Evolutionary conservation across 352 stramenopile species (phyloP), one percentile per base, ranked within the genome.

Genomic region (Phytophthora europaea): DNA sequence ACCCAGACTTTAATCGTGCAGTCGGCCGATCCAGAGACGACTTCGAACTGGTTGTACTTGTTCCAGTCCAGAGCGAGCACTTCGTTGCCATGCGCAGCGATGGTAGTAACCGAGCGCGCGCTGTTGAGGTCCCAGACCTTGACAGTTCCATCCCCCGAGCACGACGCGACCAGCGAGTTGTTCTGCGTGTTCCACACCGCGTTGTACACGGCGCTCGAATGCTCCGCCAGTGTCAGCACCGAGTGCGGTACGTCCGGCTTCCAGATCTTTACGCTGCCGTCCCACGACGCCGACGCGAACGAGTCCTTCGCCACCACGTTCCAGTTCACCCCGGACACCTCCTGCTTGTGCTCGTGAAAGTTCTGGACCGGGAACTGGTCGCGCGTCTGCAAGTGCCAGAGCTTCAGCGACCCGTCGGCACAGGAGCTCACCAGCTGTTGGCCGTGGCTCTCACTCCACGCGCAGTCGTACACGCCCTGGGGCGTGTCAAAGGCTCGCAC

Each of bases 31-130:
- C 91, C 93, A 0, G 91, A 95, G 28, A 95, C 89, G 61, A 98
- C 70, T 73, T 97, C 76, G 50, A 93, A 94, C 56, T 94, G 84
- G 55, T 97, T 96, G 81, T 98, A 98, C 80, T 98, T 98, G 83
- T 97, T 97, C 93, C 93, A 98, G 76, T 98, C 93, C 48, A 96
- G 80, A 23, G 88, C 78, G 0, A 98, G 84, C 48, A 98, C 90
- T 59, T 98, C 93, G 45, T 92, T 92, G 51, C 75, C 70, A 71
- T 96, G 90, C 16, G 88, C 90, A 47, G 72, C 56, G 57, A 97
- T 94, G 31, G 84, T 93, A 2, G 75, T 80, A 28, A 90, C 61
- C 0, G 85, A 90, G 0, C 73, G 80, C 8, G 66, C 79, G 31
- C 75, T 76, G 23, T 89, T 90, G 6, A 95, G 70, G 43, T 97